Evolutionary conservation across 179 eudicot genomes (phyloP), one percentile per base, ranked within the genome.

Genomic region (Beta corolliflora): DNA sequence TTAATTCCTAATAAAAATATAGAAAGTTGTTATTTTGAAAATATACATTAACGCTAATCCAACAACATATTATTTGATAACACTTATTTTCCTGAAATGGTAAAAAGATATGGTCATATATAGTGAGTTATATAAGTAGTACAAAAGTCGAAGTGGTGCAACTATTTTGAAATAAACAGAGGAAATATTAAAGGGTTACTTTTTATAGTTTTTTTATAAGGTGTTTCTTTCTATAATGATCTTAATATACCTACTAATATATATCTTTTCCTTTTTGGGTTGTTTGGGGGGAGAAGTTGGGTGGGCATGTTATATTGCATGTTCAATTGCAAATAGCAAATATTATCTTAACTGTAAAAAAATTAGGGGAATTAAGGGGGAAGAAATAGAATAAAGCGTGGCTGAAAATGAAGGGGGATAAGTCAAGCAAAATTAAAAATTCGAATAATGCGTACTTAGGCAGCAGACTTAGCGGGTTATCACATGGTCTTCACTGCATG

Each of bases 401-500:
- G 73, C 73, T 45, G 12, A 44, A 7, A 44, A n/a, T 80, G 25
- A 36, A 41, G 31, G 52, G n/a, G 50, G 63, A 76, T 46, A 70
- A 77, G 84, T 81, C 53, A 59, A 81, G 64, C 8, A 58, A 59
- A 45, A 58, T 23, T 46, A 76, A 76, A 5, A 69, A 29, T 9
- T 48, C 5, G n/a, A 76, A 81, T 46, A 60, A 76, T 44, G 53
- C 7, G 69, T 50, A 77, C 58, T 82, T 73, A 73, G 55, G 85
- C 79, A 83, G 79, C 85, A 78, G 75, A 78, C 18, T 83, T 41
- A 83, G 65, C 82, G 85, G 85, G 7, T 71, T 15, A 83, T 83
- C 85, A 83, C 85, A 83, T 83, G 82, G 63, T 61, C 8, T 29
- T 59, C 60, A 77, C 76, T 58, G 84, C 76, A 71, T 77, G 80